These are phyloP conservation scores for Acanthamoeba pearcei DNA, from an alignment of 208 protist genomes.

Conservation along the genomic window DNA sequence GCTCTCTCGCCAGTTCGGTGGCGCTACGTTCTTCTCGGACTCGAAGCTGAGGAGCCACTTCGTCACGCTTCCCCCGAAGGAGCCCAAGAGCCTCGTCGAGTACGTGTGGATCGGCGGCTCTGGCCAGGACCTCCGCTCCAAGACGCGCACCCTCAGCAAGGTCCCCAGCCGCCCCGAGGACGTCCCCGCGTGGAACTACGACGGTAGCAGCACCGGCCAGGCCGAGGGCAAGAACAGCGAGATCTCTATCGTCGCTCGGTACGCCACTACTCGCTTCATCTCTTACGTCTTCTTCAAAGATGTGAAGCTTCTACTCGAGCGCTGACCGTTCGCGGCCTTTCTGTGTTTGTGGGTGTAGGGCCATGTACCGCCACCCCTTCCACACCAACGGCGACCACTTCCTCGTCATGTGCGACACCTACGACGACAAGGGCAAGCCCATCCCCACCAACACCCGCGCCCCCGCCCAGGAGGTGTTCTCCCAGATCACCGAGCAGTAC, in stretches of 20 bases:
- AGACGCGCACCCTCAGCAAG: constrained; percentile 83
- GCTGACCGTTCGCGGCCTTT: too few relatives aligned
- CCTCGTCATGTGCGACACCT: constrained; percentile 68
- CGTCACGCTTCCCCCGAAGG: neutral
- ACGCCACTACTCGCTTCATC: neutral
- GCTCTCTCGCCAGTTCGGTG: neutral
- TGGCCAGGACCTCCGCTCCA: constrained; percentile 88
- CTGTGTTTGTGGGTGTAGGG: constrained; percentile 25
- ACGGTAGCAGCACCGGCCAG: constrained; percentile 94
- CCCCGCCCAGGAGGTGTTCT: constrained; percentile 89
- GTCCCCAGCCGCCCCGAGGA: constrained; percentile 79
- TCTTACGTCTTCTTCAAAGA: too few relatives aligned
- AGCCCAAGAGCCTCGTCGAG: constrained; percentile 50
- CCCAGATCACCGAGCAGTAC: constrained; percentile 90
- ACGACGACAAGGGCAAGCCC: constrained; percentile 69
- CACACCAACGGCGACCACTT: constrained; percentile 61
- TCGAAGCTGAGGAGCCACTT: constrained; percentile 30
- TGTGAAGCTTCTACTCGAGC: neutral
- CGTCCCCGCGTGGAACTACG: constrained; percentile 97
- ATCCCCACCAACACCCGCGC: constrained; percentile 88
- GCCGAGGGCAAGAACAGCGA: constrained; percentile 72
- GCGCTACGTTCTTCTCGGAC: constrained; percentile 56
- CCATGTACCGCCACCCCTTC: constrained; percentile 85
- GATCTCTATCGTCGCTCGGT: constrained; percentile 25
- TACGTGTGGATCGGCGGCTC: constrained; percentile 88